Evolutionary conservation across 2,329 filamentous ascomycete species (phyloP), one percentile per base, ranked within the genome.

Genomic region (Penicillium sp.): DNA sequence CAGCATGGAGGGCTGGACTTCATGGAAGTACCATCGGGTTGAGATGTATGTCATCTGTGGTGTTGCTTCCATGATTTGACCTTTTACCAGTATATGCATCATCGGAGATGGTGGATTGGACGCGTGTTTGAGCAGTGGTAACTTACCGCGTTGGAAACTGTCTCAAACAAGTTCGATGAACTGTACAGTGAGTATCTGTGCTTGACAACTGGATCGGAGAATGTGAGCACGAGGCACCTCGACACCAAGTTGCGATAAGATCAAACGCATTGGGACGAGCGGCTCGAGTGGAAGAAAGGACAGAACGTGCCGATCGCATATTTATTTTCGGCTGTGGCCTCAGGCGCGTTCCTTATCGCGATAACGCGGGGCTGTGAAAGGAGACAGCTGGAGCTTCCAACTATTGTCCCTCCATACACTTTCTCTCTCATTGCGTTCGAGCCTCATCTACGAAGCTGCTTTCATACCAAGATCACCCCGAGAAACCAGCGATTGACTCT

Each of bases 21-120:
- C 31, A 40, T 16, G 43, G 49, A 51, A 63, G 65, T 64, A 62
- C 65, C 66, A 60, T 67, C 67, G 62, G 59, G 24, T 48, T 45
- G 34, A 11, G 11, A 49, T 45, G 44, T 41, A 46, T 32, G 51
- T 48, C 48, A 34, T 48, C 48, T 44, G 48, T 34, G 42, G 43
- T 57, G 42, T 59, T 45, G 22, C 53, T 47, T 55, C 59, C 60
- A 58, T 48, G 62, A 70, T 77, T 74, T 71, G 74, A 77, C 73
- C 74, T 77, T 77, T 77, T 77, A 77, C 74, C 74, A 77, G 68
- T 49, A 62, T 61, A 70, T 53, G 55, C 74, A 76, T 77, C 74
- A 75, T 71, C 54, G 73, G 74, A 76, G 72, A 70, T 71, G 69
- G 44, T 39, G 27, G 44, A 41, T 32, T 45, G 24, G 45, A 45